These are phyloP conservation scores for Prunus persica DNA, from an alignment of 306 rosid species.

Conservation along the genomic window DNA sequence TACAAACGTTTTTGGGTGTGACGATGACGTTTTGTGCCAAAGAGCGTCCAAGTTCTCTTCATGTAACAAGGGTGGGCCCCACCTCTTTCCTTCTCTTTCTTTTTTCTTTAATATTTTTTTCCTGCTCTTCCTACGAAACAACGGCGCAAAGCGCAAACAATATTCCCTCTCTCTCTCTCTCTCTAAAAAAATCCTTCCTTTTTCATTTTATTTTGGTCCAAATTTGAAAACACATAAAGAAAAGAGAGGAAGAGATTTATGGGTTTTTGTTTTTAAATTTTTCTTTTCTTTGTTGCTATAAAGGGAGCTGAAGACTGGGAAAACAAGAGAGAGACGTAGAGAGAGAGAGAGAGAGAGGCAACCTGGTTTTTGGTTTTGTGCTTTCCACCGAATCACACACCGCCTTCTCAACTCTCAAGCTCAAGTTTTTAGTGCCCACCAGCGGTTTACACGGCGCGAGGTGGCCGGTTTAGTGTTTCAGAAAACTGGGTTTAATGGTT, in stretches of 20 bases:
- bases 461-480: slow-evolving; percentile 24
- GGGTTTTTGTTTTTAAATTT: background rate
- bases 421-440: background rate
- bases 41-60: slow-evolving; percentile 99
- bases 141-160: slow-evolving; percentile 49
- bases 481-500: background rate
- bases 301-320: background rate
- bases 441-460: slow-evolving; percentile 35
- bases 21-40: slow-evolving; percentile 55
- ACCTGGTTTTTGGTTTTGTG: slow-evolving; percentile 20
- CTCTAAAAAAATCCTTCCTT: slow-evolving; percentile 20
- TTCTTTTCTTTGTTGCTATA: slow-evolving; percentile 8
- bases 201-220: background rate
- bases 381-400: background rate
- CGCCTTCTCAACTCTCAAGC: slow-evolving; percentile 11
- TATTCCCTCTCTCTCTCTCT: background rate
- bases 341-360: slow-evolving; percentile 6
- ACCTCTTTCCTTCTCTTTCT: slow-evolving; percentile 15
- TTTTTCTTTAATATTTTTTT: slow-evolving; percentile 9
- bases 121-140: slow-evolving; percentile 45
- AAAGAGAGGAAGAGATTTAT: background rate
- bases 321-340: background rate
- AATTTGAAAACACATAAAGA: slow-evolving; percentile 1
- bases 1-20: slow-evolving; percentile 49
- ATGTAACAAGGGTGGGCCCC: slow-evolving; percentile 71